Percentiles rank a stretch among this genome's conserved stretches.
Evolutionary conservation across 768 basidiomycete species (phyloP).

Genomic region (Boletus edulis): DNA sequence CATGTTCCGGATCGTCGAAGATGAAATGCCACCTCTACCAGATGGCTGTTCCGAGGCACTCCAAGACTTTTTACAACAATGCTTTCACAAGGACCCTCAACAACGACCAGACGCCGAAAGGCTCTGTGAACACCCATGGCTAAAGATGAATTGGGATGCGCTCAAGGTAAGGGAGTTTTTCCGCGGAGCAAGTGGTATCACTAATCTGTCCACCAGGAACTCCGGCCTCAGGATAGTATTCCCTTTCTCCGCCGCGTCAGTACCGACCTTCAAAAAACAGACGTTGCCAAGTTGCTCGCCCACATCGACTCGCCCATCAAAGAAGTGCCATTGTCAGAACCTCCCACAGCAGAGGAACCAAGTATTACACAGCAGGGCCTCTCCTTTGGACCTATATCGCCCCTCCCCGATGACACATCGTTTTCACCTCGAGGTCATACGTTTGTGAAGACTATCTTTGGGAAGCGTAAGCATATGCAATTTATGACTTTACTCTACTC

Average conservation of each 20-base stretch:
- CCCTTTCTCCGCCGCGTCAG: conserved; percentile 93
- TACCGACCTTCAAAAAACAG: conserved; percentile 75
- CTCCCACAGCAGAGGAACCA: conserved; percentile 40
- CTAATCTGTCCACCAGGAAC: conserved; percentile 45
- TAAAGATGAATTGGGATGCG: conserved; percentile 76
- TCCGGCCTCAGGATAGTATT: conserved; percentile 91
- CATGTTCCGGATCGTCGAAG: conserved; percentile 98
- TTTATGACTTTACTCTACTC: neutral
- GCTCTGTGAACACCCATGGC: conserved; percentile 90
- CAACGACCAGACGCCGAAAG: conserved; percentile 80
- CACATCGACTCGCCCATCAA: conserved; percentile 31
- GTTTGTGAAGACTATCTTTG: conserved; percentile 91
- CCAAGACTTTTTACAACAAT: conserved; percentile 76
- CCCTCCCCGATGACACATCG: conserved; percentile 30
- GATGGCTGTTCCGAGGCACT: conserved; percentile 74
- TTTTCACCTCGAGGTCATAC: conserved; percentile 71
- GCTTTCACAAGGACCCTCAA: conserved; percentile 86
- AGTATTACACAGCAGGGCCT: conserved; percentile 37
- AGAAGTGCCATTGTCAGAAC: conserved; percentile 44
- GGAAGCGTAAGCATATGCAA: conserved; percentile 69
- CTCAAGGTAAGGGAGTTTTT: conserved; percentile 55
- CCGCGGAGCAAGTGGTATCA: neutral
- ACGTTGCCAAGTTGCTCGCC: conserved; percentile 54
- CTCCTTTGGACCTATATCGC: conserved; percentile 35
- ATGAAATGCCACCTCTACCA: conserved; percentile 84